Evolutionary conservation across 345 rosid species (phyloP).

Genomic region (Boechera divaricarpa): DNA sequence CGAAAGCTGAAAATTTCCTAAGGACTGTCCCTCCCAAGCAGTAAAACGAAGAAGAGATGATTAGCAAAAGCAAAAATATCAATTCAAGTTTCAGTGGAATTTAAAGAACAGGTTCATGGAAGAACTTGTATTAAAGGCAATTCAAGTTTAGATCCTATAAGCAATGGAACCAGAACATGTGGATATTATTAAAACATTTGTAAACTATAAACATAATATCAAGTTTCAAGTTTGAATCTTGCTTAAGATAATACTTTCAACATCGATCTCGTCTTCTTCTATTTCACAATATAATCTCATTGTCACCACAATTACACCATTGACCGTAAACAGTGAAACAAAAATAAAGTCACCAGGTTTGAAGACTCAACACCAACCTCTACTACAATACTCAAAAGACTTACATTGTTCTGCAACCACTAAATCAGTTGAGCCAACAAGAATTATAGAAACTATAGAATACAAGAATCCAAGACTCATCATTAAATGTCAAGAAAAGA

Average conservation of each 20-base stretch:
- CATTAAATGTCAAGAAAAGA: neutral
- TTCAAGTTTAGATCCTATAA: no score
- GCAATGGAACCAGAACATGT: no score
- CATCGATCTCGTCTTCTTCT: neutral
- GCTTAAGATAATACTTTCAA: neutral
- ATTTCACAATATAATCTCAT: conserved; percentile 7
- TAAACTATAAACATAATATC: no score
- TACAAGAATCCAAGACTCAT: neutral
- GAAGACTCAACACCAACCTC: conserved; percentile 1
- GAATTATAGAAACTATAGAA: neutral
- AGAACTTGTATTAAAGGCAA: no score
- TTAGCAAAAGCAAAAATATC: no score
- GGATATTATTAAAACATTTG: no score
- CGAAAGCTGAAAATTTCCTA: no score
- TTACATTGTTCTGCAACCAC: conserved; percentile 8
- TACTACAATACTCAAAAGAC: neutral
- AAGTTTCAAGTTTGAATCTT: neutral
- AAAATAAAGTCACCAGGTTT: neutral
- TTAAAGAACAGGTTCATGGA: no score
- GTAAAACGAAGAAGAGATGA: no score
- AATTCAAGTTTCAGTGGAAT: no score
- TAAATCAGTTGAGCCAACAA: conserved; percentile 1
- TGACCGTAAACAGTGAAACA: neutral
- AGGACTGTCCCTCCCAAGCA: no score
- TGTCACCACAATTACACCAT: conserved; percentile 1